These are phyloP conservation scores for Dichotomopilus funicola DNA, from an alignment of 2,329 filamentous ascomycete genomes.

Conservation along the genomic window DNA sequence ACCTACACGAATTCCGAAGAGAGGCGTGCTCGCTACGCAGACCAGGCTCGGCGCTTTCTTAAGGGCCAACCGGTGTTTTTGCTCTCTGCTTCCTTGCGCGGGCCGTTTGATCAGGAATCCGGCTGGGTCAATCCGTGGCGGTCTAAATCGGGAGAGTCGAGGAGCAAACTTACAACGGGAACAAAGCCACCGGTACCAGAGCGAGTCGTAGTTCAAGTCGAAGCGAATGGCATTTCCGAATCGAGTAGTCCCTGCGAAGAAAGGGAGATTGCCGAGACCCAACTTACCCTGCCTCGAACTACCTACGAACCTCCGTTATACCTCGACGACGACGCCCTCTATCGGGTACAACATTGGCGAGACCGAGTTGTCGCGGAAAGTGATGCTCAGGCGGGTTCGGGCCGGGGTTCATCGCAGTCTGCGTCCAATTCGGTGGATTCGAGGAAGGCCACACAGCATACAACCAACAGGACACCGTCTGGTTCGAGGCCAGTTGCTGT, in stretches of 20 bases:
- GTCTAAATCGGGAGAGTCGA: conserved; percentile 20
- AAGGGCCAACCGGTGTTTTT: conserved; percentile 50
- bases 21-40: conserved; percentile 50
- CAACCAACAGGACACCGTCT: background rate
- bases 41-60: conserved; percentile 52
- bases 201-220: background rate
- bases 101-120: conserved; percentile 49
- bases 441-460: conserved; percentile 9
- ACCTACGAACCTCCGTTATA: background rate
- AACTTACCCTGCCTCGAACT: background rate
- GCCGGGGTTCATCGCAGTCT: background rate
- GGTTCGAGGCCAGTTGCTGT: background rate
- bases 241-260: background rate
- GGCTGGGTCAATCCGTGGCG: conserved; percentile 55
- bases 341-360: conserved; percentile 14
- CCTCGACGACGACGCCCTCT: conserved; percentile 10
- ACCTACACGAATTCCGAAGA: conserved; percentile 41
- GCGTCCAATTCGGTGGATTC: conserved; percentile 7
- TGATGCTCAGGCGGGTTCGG: background rate
- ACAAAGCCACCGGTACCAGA: background rate
- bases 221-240: conserved; percentile 3
- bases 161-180: background rate
- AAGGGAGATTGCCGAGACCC: background rate
- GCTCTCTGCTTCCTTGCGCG: conserved; percentile 53
- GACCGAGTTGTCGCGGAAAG: conserved; percentile 9